Evolutionary conservation across 1,139 yeast species (phyloP), one percentile per base, ranked within the genome.

Genomic region (Geotrichum cucujoidarum): DNA sequence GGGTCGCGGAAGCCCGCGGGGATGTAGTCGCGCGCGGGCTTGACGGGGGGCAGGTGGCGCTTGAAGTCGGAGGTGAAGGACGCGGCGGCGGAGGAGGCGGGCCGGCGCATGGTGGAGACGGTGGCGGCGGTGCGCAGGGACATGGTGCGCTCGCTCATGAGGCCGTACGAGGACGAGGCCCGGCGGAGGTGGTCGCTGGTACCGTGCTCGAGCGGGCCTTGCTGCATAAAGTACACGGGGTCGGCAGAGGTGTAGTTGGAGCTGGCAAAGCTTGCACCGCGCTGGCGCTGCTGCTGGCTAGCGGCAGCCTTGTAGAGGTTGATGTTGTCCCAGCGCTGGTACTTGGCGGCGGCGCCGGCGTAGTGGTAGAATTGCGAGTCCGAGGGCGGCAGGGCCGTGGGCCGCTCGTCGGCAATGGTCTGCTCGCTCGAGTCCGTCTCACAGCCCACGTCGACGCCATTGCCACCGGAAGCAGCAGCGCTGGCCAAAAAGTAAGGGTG

Each of bases 1-100:
- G 47, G 47, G 42, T 44, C 47, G 6, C 47, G 38, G 37, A 44
- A 44, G 6, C 47, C 47, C 7, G 8, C 5, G 17, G 43, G 47
- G 1, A 11, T 18, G 22, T 37, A 24, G 16, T 4, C 14, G 24
- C 33, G 17, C 13, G 33, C 8, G 10, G 16, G 22, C 20, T 31
- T 29, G 11, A 34, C 18, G 11, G 45, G 45, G n/a, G 32, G 45
- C 17, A 16, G 21, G 3, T 4, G n/a, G 4, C 22, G 27, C 27
- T 25, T 37, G 22, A 38, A 44, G 3, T 18, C 31, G 16, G 47
- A 25, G 25, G 36, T 38, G 14, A 37, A 24, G n/a, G 38, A 22
- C 16, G 34, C 38, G 4, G 38, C 27, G 10, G 27, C 6, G 27
- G 27, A 21, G 1, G 3, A 5, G 31, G 30, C 14, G 14, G 11